Evolutionary conservation across 768 basidiomycete species (phyloP).

Genomic region (Sarcodon aspratus): DNA sequence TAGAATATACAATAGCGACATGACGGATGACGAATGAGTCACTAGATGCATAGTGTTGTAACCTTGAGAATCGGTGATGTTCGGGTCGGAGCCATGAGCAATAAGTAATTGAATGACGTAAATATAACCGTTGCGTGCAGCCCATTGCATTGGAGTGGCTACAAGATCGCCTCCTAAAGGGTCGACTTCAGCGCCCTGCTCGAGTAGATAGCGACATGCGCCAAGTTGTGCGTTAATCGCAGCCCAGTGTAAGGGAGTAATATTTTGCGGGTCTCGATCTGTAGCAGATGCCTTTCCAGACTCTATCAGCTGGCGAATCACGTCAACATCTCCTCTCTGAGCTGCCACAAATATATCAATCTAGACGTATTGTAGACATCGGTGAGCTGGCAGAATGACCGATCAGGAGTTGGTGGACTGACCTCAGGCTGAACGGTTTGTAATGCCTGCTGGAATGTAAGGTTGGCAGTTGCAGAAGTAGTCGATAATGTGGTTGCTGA

Average conservation of each 20-base stretch:
- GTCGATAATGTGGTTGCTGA: constrained; percentile 33
- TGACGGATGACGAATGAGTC: constrained; percentile 88
- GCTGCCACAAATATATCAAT: constrained; percentile 73
- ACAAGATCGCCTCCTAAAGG: constrained; percentile 88
- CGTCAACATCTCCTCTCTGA: constrained; percentile 71
- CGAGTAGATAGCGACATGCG: constrained; percentile 77
- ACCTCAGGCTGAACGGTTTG: constrained; percentile 16
- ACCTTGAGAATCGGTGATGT: constrained; percentile 83
- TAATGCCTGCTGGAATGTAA: constrained; percentile 34
- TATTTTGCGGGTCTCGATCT: constrained; percentile 82
- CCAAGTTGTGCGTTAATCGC: constrained; percentile 93
- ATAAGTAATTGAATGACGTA: constrained; percentile 92
- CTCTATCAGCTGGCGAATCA: constrained; percentile 55
- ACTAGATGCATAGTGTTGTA: constrained; percentile 95
- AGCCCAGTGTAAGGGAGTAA: constrained; percentile 97
- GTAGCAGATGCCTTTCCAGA: constrained; percentile 60
- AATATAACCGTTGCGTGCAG: constrained; percentile 92
- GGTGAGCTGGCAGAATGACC: neutral
- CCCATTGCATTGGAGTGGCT: constrained; percentile 97
- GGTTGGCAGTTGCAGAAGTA: constrained; percentile 27
- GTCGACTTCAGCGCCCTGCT: constrained; percentile 92
- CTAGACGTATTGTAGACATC: constrained; percentile 16
- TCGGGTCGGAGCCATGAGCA: constrained; percentile 85
- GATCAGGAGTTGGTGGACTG: neutral
- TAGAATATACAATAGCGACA: constrained; percentile 86